Conservation (phyloP, 495 filamentous ascomycete species). For the Margaritispora aquatica region DNA sequence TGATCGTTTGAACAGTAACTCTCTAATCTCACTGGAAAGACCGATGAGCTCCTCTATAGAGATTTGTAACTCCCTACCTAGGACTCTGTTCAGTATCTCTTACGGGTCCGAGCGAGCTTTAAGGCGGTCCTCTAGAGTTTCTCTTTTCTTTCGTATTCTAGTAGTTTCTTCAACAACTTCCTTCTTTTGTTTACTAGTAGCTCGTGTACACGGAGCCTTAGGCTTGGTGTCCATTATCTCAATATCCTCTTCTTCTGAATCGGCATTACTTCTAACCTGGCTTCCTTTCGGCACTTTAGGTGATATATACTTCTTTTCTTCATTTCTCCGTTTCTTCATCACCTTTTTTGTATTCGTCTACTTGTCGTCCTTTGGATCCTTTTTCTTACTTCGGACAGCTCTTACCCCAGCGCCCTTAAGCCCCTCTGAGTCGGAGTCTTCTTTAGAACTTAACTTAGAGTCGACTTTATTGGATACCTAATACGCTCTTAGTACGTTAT, state of each 20-base stretch:
- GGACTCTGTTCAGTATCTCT: neutral
- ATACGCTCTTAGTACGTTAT: no score
- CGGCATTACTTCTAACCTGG: neutral
- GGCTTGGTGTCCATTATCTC: neutral
- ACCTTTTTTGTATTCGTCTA: neutral
- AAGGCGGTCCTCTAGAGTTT: neutral
- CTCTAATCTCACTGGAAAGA: neutral
- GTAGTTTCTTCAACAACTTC: neutral
- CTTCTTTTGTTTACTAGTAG: neutral
- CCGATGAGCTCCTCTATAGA: neutral
- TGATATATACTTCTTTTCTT: neutral
- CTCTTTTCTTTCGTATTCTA: neutral
- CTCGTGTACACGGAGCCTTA: neutral
- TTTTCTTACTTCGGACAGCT: neutral
- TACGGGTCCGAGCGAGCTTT: neutral
- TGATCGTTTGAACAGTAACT: neutral
- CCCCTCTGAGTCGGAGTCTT: neutral
- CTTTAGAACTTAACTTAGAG: no score
- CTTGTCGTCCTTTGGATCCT: neutral
- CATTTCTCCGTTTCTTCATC: neutral
- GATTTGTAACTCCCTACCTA: neutral
- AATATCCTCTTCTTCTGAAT: neutral
- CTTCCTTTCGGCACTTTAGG: neutral
- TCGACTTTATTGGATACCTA: no score
- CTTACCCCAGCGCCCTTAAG: neutral